Conservation (phyloP, 768 basidiomycete species). For the Exsudoporus frostii region DNA sequence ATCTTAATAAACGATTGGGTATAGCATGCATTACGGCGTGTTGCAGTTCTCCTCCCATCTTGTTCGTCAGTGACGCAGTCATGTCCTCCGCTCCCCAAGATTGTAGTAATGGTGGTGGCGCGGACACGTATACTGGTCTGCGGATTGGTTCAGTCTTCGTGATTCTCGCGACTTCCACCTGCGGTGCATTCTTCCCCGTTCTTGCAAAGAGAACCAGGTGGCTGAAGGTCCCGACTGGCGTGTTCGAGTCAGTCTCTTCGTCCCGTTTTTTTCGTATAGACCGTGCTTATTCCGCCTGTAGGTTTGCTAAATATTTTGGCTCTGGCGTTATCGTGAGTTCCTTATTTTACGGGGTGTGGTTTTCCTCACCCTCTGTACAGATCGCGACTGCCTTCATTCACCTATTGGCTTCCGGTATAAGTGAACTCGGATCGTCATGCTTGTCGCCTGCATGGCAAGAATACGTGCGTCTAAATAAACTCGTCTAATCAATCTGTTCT, state of each 20-base stretch:
- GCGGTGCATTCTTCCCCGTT: slow-evolving; percentile 72
- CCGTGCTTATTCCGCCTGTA: slow-evolving; percentile 26
- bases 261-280: neutral
- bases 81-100: slow-evolving; percentile 23
- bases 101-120: slow-evolving; percentile 55
- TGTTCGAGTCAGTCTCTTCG: slow-evolving; percentile 65
- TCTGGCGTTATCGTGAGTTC: slow-evolving; percentile 78
- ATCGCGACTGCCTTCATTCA: slow-evolving; percentile 91
- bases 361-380: slow-evolving; percentile 34
- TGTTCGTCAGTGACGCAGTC: neutral
- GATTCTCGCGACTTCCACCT: slow-evolving; percentile 56
- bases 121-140: slow-evolving; percentile 45
- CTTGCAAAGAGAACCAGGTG: slow-evolving; percentile 49
- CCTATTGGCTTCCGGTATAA: slow-evolving; percentile 71
- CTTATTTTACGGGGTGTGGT: neutral
- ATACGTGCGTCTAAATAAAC: slow-evolving; percentile 53
- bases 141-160: slow-evolving; percentile 76
- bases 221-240: slow-evolving; percentile 35
- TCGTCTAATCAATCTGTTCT: neutral
- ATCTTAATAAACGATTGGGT: neutral
- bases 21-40: neutral
- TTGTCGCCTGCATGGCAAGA: slow-evolving; percentile 63
- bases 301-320: slow-evolving; percentile 88
- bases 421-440: slow-evolving; percentile 68
- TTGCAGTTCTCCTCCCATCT: neutral